Evolutionary conservation across 2,329 filamentous ascomycete species (phyloP).

Genomic region (Neonectria faginata): DNA sequence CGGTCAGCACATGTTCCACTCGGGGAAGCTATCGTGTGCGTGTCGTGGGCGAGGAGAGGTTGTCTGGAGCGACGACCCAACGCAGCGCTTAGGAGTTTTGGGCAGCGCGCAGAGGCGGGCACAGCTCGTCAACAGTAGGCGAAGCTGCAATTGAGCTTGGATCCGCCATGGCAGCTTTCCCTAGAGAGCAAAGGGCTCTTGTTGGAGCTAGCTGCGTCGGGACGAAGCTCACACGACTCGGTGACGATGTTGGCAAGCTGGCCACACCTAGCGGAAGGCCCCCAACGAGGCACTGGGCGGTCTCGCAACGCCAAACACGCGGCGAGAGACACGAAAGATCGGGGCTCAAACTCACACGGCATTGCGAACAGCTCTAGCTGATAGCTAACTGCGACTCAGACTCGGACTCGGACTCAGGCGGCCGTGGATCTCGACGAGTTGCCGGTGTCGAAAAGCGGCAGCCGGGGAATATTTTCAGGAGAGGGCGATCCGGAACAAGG

Average conservation of each 20-base stretch:
- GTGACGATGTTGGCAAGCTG: conserved; percentile 27
- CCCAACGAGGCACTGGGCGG: conserved; percentile 14
- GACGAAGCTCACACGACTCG: conserved; percentile 24
- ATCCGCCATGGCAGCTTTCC: conserved; percentile 18
- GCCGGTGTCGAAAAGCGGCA: conserved; percentile 36
- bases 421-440: conserved; percentile 34
- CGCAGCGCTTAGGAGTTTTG: conserved; percentile 17
- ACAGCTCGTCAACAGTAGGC: conserved; percentile 23
- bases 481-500: conserved; percentile 17
- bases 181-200: conserved; percentile 14
- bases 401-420: conserved; percentile 27
- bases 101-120: conserved; percentile 11
- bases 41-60: conserved; percentile 19
- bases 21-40: conserved; percentile 3
- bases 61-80: conserved; percentile 18
- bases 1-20: conserved; percentile 36
- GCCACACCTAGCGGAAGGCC: conserved; percentile 10
- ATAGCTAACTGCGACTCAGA: conserved; percentile 32
- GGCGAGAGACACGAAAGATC: conserved; percentile 2
- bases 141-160: conserved; percentile 41
- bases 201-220: conserved; percentile 21
- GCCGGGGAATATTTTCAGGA: conserved; percentile 26
- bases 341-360: conserved; percentile 51
- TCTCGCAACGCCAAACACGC: conserved; percentile 5
- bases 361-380: conserved; percentile 49